A percentile compares a stretch with the other conserved stretches of the same genome.
Evolutionary conservation across 371 early-diverging fungal species (phyloP).

Genomic region (Mucor circinelloides): DNA sequence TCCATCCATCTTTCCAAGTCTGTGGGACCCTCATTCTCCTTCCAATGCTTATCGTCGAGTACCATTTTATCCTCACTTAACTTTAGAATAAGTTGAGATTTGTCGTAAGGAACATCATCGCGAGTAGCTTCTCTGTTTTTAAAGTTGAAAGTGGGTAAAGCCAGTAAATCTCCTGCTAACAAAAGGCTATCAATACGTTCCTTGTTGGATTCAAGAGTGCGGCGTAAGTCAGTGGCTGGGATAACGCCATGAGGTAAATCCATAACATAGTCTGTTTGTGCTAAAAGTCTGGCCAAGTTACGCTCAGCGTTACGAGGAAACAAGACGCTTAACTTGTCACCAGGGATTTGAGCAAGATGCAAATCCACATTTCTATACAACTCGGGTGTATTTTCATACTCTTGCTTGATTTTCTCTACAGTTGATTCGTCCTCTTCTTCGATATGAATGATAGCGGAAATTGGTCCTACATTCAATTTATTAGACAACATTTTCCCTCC

Average conservation of each 20-base stretch:
- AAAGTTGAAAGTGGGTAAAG: conserved; percentile 46
- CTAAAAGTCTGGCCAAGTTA: conserved; percentile 50
- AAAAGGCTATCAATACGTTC: conserved; percentile 36
- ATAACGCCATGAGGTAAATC: conserved; percentile 42
- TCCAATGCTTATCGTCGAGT: conserved; percentile 47
- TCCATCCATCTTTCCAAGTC: conserved; percentile 41
- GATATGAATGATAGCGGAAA: conserved; percentile 46
- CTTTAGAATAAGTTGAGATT: conserved; percentile 27
- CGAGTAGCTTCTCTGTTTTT: conserved; percentile 10
- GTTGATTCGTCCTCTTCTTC: conserved; percentile 22
- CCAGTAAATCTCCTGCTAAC: conserved; percentile 40
- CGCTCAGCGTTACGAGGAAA: conserved; percentile 52
- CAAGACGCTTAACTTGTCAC: conserved; percentile 26
- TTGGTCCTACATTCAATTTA: conserved; percentile 32
- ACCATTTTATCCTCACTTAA: conserved; percentile 27
- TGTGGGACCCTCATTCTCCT: conserved; percentile 48
- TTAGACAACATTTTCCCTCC: not conserved
- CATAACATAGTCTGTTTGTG: conserved; percentile 40
- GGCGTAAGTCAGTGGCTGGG: conserved; percentile 42
- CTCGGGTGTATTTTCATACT: conserved; percentile 26
- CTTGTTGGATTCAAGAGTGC: conserved; percentile 40
- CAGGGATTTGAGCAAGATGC: conserved; percentile 34
- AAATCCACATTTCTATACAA: conserved; percentile 38
- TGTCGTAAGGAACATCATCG: conserved; percentile 32
- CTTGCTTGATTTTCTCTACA: conserved; percentile 22